phyloP scores from a whole-genome alignment of 257 asterid genomes.

The Solanum chmielewskii region DNA sequence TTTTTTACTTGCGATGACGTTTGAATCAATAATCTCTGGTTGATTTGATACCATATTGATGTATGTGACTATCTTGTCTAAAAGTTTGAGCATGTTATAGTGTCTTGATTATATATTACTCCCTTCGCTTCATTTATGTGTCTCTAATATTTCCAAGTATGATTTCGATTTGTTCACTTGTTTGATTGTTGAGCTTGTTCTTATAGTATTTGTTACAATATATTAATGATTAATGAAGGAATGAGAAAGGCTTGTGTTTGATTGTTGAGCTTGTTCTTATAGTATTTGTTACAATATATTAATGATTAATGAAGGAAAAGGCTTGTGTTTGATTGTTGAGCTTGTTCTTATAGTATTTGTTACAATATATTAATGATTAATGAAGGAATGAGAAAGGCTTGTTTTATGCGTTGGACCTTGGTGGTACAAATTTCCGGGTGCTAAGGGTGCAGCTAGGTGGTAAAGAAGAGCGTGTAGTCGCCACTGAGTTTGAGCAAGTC shows the following conservation, averaged over 20 bases:
- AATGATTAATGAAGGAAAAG: constrained; percentile 34
- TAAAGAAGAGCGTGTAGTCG: constrained; percentile 44
- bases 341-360: neutral
- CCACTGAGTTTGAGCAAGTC: constrained; percentile 62
- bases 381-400: constrained; percentile 65
- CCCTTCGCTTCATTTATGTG: neutral
- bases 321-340: constrained; percentile 29
- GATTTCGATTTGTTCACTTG: neutral
- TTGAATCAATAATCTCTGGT: neutral
- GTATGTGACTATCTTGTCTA: neutral
- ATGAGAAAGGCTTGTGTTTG: constrained; percentile 45
- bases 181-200: neutral
- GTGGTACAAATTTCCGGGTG: constrained; percentile 81
- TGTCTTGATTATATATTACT: neutral
- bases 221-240: too few relatives aligned
- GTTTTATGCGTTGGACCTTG: constrained; percentile 78
- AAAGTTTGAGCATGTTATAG: neutral
- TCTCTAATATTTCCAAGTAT: neutral
- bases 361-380: neutral
- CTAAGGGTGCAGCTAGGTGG: constrained; percentile 77
- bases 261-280: neutral
- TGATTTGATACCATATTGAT: neutral
- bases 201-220: too few relatives aligned
- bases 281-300: neutral
- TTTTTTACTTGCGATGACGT: neutral